Evolutionary conservation across 257 asterid species (phyloP), one percentile per base, ranked within the genome.

Genomic region (Solanum sitiens): DNA sequence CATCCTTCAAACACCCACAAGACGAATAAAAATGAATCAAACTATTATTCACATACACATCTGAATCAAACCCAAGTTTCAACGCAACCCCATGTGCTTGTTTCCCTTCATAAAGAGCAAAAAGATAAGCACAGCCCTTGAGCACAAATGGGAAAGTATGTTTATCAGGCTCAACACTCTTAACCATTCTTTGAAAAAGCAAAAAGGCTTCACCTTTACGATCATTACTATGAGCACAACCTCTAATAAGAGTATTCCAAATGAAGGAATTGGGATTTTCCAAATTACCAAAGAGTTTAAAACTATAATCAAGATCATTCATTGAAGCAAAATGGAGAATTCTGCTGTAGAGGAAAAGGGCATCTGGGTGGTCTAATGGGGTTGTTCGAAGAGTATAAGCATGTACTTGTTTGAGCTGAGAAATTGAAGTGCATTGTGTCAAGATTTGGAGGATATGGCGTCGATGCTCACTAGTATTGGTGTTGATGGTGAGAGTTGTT

Each of bases 1-100:
- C 94, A 90, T 89, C 86, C 47, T 92, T 87, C 42, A 87, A 75
- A 76, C 91, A 87, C 71, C 98, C 98, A n/a, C 98, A 93, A 14
- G 98, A 91, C 2, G 94, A 91, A 71, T 96, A 96, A 63, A 95
- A 93, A 92, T 96, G 98, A 39, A 94, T 90, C 95, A 95, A 93
- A 84, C 98, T 96, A 86, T 96, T 96, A 91, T 89, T 94, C 65
- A 91, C 88, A 88, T 95, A 95, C 33, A 96, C 91, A 90, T 95
- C 98, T 6, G 93, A 89, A 8, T 73, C 93, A 67, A 92, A 90
- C 83, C 98, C 97, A 87, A 89, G 93, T 84, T 96, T 96, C 91
- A 94, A 67, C 67, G 88, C 90, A 4, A 90, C 96, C 2, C 92
- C 95, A 85, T 95, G 98, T 14, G 91, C 87, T 87, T 96, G 98